phyloP scores from a whole-genome alignment of 352 stramenopile species.

The Pythium inflatum region DNA sequence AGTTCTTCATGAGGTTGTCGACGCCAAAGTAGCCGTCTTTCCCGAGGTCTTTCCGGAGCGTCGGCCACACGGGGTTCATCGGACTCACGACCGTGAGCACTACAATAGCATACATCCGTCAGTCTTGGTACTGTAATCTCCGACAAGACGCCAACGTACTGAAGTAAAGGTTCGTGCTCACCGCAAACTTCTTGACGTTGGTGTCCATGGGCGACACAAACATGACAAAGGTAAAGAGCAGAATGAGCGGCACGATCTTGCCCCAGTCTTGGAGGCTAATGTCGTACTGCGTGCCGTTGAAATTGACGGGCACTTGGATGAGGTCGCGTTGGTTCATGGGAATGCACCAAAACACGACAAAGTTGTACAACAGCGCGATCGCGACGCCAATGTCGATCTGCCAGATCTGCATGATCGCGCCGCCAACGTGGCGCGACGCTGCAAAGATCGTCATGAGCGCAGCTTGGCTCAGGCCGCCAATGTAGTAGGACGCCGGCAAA shows the following conservation, averaged over 20 bases:
- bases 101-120: constrained; percentile 23
- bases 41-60: constrained; percentile 51
- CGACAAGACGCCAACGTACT: constrained; percentile 37
- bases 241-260: constrained; percentile 58
- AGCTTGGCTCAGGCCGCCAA: constrained; percentile 63
- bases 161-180: constrained; percentile 81
- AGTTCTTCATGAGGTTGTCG: constrained; percentile 62
- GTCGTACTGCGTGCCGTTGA: constrained; percentile 60
- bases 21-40: constrained; percentile 54
- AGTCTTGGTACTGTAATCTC: no score
- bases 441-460: constrained; percentile 78
- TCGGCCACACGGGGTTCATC: constrained; percentile 64
- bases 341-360: constrained; percentile 60
- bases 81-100: constrained; percentile 65
- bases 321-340: constrained; percentile 54
- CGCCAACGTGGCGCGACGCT: constrained; percentile 58
- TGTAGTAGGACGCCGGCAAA: constrained; percentile 63
- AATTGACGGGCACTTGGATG: constrained; percentile 48
- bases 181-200: constrained; percentile 80
- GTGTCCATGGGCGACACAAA: constrained; percentile 61
- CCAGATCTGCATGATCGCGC: constrained; percentile 66
- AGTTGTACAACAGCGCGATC: constrained; percentile 78
- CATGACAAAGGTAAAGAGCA: constrained; percentile 68
- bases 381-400: constrained; percentile 73
- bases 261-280: constrained; percentile 69